Base-by-base conservation (phyloP, 2,329 filamentous ascomycete species). In the Cytospora leucostoma region DNA sequence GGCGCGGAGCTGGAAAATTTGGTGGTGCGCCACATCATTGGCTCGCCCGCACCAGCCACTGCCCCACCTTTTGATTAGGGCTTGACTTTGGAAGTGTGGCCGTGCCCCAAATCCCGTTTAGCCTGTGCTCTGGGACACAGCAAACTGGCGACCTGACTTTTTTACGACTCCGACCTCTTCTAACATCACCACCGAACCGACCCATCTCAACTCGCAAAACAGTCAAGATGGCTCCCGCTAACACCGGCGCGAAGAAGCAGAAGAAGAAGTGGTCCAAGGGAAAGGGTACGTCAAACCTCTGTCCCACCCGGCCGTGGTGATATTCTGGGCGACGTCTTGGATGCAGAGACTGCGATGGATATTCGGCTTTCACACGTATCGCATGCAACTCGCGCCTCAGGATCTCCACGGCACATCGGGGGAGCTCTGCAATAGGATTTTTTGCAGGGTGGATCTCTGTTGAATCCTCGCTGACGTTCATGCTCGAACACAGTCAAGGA, bases 201-300 rank as follows among this genome's bases (percentile, higher is more conserved):
- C 61, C 67, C 71, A 67, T 63, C 63, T 62, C 62, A 71, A 70
- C 68, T 58, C 64, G 49, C 61, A 68, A 74, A 74, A 68, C 70
- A 71, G 71, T 74, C 74, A 79, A 77, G 70, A 81, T 81, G 79
- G 79, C 79, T 70, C 78, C 79, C 77, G 77, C 78, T 72, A 73
- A 74, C 76, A 82, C 87, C 75, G 87, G 87, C 77, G 88, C 84
- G 75, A 90, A 90, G 86, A 90, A 90, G 83, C 87, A 89, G 80
- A 91, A 90, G 88, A 90, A 91, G 87, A 91, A 90, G 87, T 90
- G 88, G 88, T 80, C 78, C 67, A 80, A 80, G 76, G 72, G 74
- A 68, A 84, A 79, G 92, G 91, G 93, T 86, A 94, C 90, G 65
- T 66, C 59, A 56, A 59, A 52, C 19, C 53, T 52, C 33, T 56